Evolutionary conservation across 495 filamentous ascomycete species (phyloP).

Genomic region (Staphylotrichum tortipilum): DNA sequence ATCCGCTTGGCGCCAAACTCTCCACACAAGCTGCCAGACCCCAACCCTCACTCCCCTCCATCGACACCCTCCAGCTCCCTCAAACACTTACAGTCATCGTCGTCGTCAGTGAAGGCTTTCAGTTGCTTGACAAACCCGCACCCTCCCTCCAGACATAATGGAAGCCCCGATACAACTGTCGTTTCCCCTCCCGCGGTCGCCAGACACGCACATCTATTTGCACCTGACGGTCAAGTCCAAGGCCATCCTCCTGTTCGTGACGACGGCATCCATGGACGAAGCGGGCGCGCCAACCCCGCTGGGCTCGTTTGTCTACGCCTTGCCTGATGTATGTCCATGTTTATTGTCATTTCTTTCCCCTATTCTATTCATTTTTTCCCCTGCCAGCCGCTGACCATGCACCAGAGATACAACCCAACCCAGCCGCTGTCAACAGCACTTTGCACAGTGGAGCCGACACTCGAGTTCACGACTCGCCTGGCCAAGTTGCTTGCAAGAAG

Average conservation of each 20-base stretch:
- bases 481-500: constrained; percentile 73
- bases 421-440: constrained; percentile 69
- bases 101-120: too few relatives aligned
- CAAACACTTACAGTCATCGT: too few relatives aligned
- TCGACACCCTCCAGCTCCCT: too few relatives aligned
- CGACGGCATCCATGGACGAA: constrained; percentile 58
- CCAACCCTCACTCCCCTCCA: too few relatives aligned
- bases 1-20: too few relatives aligned
- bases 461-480: constrained; percentile 79
- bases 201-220: constrained; percentile 71
- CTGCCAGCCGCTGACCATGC: constrained; percentile 1
- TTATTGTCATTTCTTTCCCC: too few relatives aligned
- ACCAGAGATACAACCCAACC: constrained; percentile 46
- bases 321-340: constrained; percentile 65
- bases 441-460: constrained; percentile 60
- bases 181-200: constrained; percentile 64
- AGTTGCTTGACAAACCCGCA: too few relatives aligned
- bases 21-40: too few relatives aligned
- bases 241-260: constrained; percentile 65
- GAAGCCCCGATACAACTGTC: constrained; percentile 53
- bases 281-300: constrained; percentile 44
- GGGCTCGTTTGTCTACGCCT: constrained; percentile 84
- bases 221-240: constrained; percentile 62
- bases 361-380: background rate
- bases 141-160: constrained; percentile 4